Evolutionary conservation across 495 filamentous ascomycete species (phyloP), one percentile per base, ranked within the genome.

Genomic region (Hyphodiscus hymeniophilus): DNA sequence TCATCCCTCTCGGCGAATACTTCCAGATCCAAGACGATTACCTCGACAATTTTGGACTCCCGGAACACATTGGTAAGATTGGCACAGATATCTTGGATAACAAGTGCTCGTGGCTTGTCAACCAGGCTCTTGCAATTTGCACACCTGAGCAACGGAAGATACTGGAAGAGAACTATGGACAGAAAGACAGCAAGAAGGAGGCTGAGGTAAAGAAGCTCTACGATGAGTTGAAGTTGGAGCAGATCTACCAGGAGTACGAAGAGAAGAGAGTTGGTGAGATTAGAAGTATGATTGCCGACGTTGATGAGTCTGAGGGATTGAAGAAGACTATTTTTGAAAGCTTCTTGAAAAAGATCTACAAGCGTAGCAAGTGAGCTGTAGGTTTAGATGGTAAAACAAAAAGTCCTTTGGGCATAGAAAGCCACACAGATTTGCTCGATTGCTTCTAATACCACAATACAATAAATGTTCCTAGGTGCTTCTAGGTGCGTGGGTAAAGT

Each of bases 21-120:
- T 98, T 98, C 79, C 92, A 98, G 67, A 77, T 94, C 55, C 92
- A 97, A 68, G 92, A 98, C 61, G 94, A 98, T 75, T 98, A 90
- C 72, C 85, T 98, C 34, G 94, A 98, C 73, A 90, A 88, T 66
- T 98, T 89, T 56, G 94, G 92, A 52, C 81, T 89, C 57, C 89
- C 92, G 20, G 80, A 85, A 54, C 72, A 79, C 57, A 92, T 98
- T 59, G 92, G 92, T 60, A 98, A 98, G 79, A 94, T 98, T 54
- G 92, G 92, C 45, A 98, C 94, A 50, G 92, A 98, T 61, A 98
- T 98, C 62, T 78, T 87, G 72, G 92, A 98, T 66, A 98, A 98
- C 78, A 98, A 98, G 74, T 98, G 92, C 75, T 90, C 85, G 6
- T 98, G 92, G 92, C 65, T 97, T 17, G 75, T 98, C 61, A 97